phyloP scores from a whole-genome alignment of 2,329 filamentous ascomycete genomes.

The Claviceps cyperi region DNA sequence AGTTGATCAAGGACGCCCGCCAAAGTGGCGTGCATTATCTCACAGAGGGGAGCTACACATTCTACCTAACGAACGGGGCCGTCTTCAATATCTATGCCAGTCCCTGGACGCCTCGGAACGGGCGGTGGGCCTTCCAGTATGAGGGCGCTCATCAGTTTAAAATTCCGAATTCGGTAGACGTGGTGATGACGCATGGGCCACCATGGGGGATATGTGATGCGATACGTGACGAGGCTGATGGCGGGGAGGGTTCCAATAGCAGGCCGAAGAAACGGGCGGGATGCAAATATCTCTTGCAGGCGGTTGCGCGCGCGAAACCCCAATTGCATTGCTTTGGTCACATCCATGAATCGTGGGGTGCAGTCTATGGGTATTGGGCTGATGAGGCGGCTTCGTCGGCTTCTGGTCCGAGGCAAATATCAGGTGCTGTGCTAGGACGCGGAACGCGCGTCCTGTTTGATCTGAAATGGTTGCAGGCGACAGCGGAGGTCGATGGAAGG shows the following conservation, averaged over 20 bases:
- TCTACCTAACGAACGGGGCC: slow-evolving; percentile 35
- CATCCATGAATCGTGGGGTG: slow-evolving; percentile 46
- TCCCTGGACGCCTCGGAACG: slow-evolving; percentile 31
- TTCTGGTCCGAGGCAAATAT: no score
- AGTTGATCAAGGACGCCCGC: slow-evolving; percentile 24
- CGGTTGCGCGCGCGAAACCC: slow-evolving; percentile 29
- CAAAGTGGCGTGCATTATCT: slow-evolving; percentile 30
- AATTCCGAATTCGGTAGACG: slow-evolving; percentile 23
- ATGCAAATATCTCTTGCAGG: slow-evolving; percentile 28
- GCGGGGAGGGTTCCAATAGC: neutral
- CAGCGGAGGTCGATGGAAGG: no score
- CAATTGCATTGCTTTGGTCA: slow-evolving; percentile 42
- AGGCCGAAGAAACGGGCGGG: slow-evolving; percentile 22
- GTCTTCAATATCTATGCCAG: slow-evolving; percentile 35
- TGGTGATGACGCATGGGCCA: slow-evolving; percentile 42
- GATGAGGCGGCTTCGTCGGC: no score
- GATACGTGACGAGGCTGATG: neutral
- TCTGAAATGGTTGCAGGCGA: no score
- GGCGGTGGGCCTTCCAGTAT: slow-evolving; percentile 37
- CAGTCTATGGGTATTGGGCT: no score
- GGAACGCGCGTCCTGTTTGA: no score
- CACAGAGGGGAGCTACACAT: slow-evolving; percentile 31
- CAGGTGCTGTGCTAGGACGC: no score
- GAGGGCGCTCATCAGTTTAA: slow-evolving; percentile 22
- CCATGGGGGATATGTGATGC: slow-evolving; percentile 36